Base-by-base conservation (phyloP, 768 basidiomycete genomes). In the Boletellus sp. region DNA sequence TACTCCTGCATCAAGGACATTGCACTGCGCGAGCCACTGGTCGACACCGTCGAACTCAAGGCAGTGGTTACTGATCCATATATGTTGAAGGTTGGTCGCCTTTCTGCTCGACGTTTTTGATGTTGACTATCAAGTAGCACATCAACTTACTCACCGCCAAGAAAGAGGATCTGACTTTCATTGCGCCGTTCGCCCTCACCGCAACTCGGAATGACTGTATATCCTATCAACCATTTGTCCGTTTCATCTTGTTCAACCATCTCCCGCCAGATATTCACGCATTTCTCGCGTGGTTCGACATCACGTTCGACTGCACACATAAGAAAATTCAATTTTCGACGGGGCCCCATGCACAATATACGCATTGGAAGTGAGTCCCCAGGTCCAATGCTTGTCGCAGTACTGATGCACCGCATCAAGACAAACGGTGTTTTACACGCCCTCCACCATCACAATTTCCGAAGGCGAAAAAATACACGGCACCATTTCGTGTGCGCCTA, bases 1-100 rank as follows among this genome's bases (percentile, higher is more conserved):
- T 99, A 91, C 72, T 96, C 94, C 35, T 97, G 96, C 69, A 98
- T 99, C 78, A 97, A 98, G 72, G 93, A 96, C 67, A 96, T 99
- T 58, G 96, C 96, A 2, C 74, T 99, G 48, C 80, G 90, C 26
- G 96, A 99, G 67, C 96, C 96, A 38, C 77, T 99, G 40, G 96
- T 99, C 28, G 96, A 99, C 71, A 96, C 94, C n/a, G 96, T 99
- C 51, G 96, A 99, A 57, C 74, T 98, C 58, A 95, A 94, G 71
- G 75, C 93, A 2, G 94, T 98, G 49, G 94, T 93, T 36, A 94
- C 94, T 3, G 85, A 94, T 68, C 95, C 96, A 35, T 95, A 79
- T 63, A 71, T 83, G 68, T 78, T 99, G 71, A 95, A 94, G 76
- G 92, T 87, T 51, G 26, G 75, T 53, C 6, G 20, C 26, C n/a